Evolutionary conservation across 2,329 filamentous ascomycete genomes (phyloP).

Genomic region (Aspergillus sclerotialis): DNA sequence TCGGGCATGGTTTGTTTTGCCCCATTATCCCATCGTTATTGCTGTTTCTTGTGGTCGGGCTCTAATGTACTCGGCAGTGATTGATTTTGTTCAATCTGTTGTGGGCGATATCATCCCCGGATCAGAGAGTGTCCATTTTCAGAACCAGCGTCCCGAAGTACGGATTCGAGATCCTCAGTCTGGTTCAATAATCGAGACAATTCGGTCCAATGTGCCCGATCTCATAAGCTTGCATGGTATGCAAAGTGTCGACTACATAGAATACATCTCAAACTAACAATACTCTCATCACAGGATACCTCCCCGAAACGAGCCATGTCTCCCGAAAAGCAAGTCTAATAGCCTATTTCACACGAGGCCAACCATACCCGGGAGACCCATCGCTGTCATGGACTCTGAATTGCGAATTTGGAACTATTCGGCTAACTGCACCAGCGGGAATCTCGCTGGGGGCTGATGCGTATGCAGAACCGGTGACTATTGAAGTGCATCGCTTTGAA

Average conservation of each 20-base stretch:
- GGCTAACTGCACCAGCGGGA: conserved; percentile 2
- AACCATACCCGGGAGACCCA: conserved; percentile 2
- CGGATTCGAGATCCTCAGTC: neutral
- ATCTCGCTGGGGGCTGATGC: conserved; percentile 2
- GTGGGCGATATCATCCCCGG: conserved; percentile 4
- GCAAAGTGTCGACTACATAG: neutral
- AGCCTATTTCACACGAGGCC: conserved; percentile 2
- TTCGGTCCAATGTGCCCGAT: conserved; percentile 4
- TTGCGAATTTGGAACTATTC: conserved; percentile 2
- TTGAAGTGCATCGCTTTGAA: conserved; percentile 3
- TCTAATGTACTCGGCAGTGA: too few species aligned
- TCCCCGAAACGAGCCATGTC: neutral
- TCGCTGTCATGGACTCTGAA: conserved; percentile 3
- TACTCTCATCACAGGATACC: neutral
- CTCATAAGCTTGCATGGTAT: conserved; percentile 2
- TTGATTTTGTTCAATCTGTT: conserved; percentile 6
- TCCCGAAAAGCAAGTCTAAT: conserved; percentile 1
- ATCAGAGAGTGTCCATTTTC: conserved; percentile 3
- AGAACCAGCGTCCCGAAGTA: conserved; percentile 2
- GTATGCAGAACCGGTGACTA: conserved; percentile 2
- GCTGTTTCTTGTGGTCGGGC: too few species aligned
- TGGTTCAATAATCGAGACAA: neutral
- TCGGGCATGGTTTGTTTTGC: conserved; percentile 2
- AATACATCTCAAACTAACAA: neutral
- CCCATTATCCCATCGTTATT: conserved; percentile 9